Percentiles rank a stretch among this genome's conserved stretches.
phyloP scores from a whole-genome alignment of 129 eudicot genomes.

The Escallonia herrerae region DNA sequence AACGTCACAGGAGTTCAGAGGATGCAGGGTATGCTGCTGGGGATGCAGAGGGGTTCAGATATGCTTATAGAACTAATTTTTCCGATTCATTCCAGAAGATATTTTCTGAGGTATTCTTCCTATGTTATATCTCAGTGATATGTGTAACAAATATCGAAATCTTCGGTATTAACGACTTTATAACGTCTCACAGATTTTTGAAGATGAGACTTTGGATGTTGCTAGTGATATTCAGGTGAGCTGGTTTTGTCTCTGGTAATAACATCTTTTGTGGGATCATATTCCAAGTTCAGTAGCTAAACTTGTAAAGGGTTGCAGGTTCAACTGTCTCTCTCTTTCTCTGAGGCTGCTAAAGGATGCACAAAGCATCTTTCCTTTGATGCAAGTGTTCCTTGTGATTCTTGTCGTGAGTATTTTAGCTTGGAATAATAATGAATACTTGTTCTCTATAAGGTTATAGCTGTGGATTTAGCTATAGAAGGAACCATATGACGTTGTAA shows the following conservation, averaged over 20 bases:
- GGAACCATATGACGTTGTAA: too few relatives aligned
- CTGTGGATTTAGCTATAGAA: too few relatives aligned
- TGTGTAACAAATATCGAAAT: neutral
- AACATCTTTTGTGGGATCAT: conserved; percentile 3
- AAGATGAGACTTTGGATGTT: conserved; percentile 46
- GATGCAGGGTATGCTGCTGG: conserved; percentile 26
- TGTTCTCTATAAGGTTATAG: too few relatives aligned
- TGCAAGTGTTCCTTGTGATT: conserved; percentile 70
- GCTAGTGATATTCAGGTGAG: conserved; percentile 69
- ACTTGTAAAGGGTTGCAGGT: conserved; percentile 35
- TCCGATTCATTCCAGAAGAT: conserved; percentile 81
- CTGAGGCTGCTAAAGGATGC: conserved; percentile 94
- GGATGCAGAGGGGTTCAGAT: conserved; percentile 41
- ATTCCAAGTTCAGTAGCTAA: conserved; percentile 2
- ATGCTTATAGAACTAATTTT: conserved; percentile 45
- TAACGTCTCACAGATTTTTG: conserved; percentile 55
- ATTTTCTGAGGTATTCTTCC: conserved; percentile 71
- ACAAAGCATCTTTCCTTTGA: conserved; percentile 71
- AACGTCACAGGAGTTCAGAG: conserved; percentile 27
- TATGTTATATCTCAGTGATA: neutral
- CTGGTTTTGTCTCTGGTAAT: neutral
- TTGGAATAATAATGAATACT: too few relatives aligned
- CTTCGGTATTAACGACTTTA: neutral
- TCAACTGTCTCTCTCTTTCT: conserved; percentile 67
- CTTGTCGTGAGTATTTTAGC: conserved; percentile 64